Evolutionary conservation across 306 rosid species (phyloP).

Genomic region (Quercus alba): DNA sequence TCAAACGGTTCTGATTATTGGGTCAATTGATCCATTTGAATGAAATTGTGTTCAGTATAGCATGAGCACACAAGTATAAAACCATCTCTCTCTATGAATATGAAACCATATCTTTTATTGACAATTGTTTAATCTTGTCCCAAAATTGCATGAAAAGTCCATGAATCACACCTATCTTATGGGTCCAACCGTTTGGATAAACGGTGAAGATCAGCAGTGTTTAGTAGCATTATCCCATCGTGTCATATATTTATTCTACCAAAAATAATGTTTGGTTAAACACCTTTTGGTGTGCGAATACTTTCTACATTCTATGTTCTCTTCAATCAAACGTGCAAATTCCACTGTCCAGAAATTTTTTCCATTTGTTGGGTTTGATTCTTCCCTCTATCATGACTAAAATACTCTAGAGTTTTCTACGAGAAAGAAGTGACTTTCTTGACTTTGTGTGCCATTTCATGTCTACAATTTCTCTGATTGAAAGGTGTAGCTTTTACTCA

Average conservation of each 20-base stretch:
- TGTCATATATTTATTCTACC: slow-evolving; percentile 9
- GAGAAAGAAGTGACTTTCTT: slow-evolving; percentile 29
- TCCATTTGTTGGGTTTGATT: slow-evolving; percentile 8
- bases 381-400: slow-evolving; percentile 23
- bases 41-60: neutral
- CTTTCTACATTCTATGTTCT: slow-evolving; percentile 19
- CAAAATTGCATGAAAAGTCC: neutral
- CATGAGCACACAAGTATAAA: neutral
- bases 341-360: slow-evolving; percentile 26
- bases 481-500: neutral
- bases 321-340: slow-evolving; percentile 22
- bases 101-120: neutral
- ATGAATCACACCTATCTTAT: neutral
- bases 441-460: slow-evolving; percentile 37
- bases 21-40: slow-evolving; percentile 2
- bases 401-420: slow-evolving; percentile 16
- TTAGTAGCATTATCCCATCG: slow-evolving; percentile 26
- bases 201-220: slow-evolving; percentile 17
- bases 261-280: slow-evolving; percentile 28
- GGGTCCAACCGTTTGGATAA: neutral
- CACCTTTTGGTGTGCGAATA: slow-evolving; percentile 33
- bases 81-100: neutral
- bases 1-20: neutral
- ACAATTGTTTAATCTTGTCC: neutral
- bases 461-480: slow-evolving; percentile 21